Base-by-base conservation (phyloP, 2,329 filamentous ascomycete genomes). In the Colletotrichum aenigma region DNA sequence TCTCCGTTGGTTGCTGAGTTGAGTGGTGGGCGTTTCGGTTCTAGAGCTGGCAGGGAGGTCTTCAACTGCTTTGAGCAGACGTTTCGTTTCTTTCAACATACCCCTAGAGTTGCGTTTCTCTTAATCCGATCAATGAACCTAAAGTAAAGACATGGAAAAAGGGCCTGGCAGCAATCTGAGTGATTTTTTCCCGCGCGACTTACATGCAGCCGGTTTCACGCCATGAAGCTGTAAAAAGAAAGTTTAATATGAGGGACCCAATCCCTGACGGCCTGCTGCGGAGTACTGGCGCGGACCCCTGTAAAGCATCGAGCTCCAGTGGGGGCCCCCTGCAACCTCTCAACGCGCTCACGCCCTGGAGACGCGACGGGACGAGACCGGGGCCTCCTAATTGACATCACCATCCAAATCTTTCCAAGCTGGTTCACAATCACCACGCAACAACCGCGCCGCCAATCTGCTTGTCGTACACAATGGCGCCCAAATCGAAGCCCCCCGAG, bases 401-500 rank as follows among this genome's bases (percentile, higher is more conserved):
- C 56, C 56, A 60, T 18, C 62, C n/a, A 58, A 56, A 32, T 38
- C 13, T 28, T 26, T 26, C 56, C 12, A 34, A 58, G 28, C 28
- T 58, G 9, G 34, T 34, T 21, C 15, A 15, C 28, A 34, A 30
- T 18, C 13, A 62, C 43, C 43, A 36, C 60, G 13, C 62, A 48
- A 32, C 62, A 36, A 34, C 70, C 58, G 56, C 38, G 2, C 16
- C 32, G 13, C 26, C 16, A 67, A n/a, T 15, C 12, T 24, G n/a
- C 56, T 28, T 15, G 1, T 15, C 12, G 12, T 68, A 21, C 24
- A n/a, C 15, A 15, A 76, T 76, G 74, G 71, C 71, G 55, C 74
- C 74, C 3, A 75, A 76, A 8, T 62, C 71, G 5, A 87, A 87
- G 67, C 78, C 86, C 0, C 79, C 85, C 32, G 86, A 83, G 70